These are phyloP conservation scores for Coniferiporia weirii DNA, from an alignment of 1,284 basidiomycete genomes.

Conservation along the genomic window DNA sequence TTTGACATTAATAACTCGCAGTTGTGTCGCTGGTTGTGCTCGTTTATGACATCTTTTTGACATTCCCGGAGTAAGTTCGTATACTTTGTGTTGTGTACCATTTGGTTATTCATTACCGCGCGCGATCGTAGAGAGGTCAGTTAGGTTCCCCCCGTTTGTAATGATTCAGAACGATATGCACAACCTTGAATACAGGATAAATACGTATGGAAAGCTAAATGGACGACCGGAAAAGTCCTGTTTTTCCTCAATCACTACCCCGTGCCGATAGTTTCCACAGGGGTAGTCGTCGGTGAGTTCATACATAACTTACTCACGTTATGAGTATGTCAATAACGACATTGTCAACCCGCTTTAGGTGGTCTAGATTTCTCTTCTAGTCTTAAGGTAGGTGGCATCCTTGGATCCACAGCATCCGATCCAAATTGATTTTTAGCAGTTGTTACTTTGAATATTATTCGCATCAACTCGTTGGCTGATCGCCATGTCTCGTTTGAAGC, in stretches of 20 bases:
- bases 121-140: conserved; percentile 2
- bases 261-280: not conserved
- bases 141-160: not conserved
- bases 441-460: not conserved
- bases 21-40: conserved; percentile 9
- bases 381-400: not conserved
- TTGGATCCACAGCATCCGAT: not conserved
- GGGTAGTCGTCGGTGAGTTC: not conserved
- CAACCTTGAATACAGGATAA: conserved; percentile 1
- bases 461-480: not conserved
- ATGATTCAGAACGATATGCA: not conserved
- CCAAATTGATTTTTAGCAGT: not conserved
- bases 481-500: not conserved
- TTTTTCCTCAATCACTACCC: conserved; percentile 14
- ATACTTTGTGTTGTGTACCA: not conserved
- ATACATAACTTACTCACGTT: not conserved
- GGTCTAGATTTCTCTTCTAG: not conserved
- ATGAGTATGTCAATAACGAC: too few relatives aligned
- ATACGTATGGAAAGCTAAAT: conserved; percentile 12
- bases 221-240: conserved; percentile 11
- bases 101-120: not conserved
- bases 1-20: not conserved
- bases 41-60: conserved; percentile 9
- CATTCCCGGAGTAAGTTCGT: conserved; percentile 8
- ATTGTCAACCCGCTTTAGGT: not conserved